Conservation (phyloP, 257 asterid genomes). For the Buddleja alternifolia region DNA sequence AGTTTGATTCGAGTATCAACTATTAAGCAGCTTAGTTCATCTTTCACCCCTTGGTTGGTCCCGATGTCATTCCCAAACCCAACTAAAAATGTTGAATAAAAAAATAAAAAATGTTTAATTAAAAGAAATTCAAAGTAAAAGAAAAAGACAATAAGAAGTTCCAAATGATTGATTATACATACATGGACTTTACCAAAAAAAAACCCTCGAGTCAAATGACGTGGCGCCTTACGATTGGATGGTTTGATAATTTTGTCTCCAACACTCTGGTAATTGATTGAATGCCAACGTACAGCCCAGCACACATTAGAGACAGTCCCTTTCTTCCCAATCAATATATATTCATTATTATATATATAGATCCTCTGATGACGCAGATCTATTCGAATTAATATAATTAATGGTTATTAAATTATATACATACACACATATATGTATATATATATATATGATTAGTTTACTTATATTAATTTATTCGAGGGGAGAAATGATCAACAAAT, state of each 20-base stretch:
- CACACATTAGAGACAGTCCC: constrained; percentile 26
- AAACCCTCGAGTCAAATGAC: background rate
- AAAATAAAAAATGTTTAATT: too few species aligned
- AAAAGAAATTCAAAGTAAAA: too few species aligned
- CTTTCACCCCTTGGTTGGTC: too few species aligned
- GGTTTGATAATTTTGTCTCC: background rate
- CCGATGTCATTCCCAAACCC: too few species aligned
- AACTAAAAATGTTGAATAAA: too few species aligned
- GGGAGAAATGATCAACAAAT: constrained; percentile 31
- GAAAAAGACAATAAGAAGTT: background rate
- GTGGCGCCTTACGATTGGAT: constrained; percentile 5
- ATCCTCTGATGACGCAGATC: constrained; percentile 25
- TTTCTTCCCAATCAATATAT: constrained; percentile 30
- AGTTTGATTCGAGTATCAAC: too few species aligned
- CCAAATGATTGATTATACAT: too few species aligned
- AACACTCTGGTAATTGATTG: background rate
- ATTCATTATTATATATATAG: constrained; percentile 14
- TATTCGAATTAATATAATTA: constrained; percentile 1
- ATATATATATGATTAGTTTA: constrained; percentile 2
- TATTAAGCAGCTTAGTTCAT: too few species aligned
- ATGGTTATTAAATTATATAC: constrained; percentile 19
- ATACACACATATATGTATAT: too few species aligned
- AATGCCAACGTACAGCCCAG: constrained; percentile 20
- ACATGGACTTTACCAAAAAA: background rate
- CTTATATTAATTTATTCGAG: constrained; percentile 13